Percentiles rank a stretch among this genome's conserved stretches.
These are phyloP conservation scores for Lasiodiplodia gonubiensis DNA, from an alignment of 2,329 filamentous ascomycete genomes.

Conservation along the genomic window DNA sequence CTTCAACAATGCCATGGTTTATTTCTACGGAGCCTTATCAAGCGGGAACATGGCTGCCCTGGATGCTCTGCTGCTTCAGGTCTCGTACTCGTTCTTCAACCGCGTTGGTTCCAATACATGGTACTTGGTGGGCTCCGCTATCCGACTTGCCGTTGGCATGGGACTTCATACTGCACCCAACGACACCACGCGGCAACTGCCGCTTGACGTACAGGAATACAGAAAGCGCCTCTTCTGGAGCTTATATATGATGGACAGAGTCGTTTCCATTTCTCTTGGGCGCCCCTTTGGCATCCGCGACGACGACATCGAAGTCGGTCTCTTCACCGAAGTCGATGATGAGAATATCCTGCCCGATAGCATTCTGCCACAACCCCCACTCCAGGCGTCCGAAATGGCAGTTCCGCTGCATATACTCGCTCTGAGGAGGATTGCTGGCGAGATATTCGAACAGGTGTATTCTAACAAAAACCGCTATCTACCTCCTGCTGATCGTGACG, in stretches of 20 bases:
- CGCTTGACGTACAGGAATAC: constrained; percentile 41
- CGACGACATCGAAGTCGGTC: constrained; percentile 53
- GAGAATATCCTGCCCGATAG: constrained; percentile 32
- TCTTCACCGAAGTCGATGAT: constrained; percentile 48
- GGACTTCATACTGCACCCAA: constrained; percentile 48
- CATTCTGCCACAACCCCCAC: constrained; percentile 24
- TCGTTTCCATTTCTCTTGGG: constrained; percentile 53
- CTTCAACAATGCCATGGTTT: constrained; percentile 53
- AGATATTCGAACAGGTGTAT: constrained; percentile 50
- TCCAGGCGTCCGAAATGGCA: constrained; percentile 38
- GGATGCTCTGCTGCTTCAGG: constrained; percentile 54
- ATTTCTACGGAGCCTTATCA: constrained; percentile 36
- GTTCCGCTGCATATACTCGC: constrained; percentile 52
- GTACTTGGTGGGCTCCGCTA: constrained; percentile 54
- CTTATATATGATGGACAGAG: constrained; percentile 58
- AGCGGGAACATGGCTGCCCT: constrained; percentile 38
- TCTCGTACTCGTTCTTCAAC: constrained; percentile 58
- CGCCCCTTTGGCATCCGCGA: constrained; percentile 55
- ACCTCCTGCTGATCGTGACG: constrained; percentile 30
- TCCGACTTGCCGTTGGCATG: constrained; percentile 52
- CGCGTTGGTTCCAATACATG: constrained; percentile 56
- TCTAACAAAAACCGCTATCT: constrained; percentile 33
- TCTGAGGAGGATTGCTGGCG: constrained; percentile 50
- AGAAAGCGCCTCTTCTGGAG: constrained; percentile 55
- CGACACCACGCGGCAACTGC: background rate